phyloP scores from a whole-genome alignment of 768 basidiomycete genomes.

The Phylloporus sp. region DNA sequence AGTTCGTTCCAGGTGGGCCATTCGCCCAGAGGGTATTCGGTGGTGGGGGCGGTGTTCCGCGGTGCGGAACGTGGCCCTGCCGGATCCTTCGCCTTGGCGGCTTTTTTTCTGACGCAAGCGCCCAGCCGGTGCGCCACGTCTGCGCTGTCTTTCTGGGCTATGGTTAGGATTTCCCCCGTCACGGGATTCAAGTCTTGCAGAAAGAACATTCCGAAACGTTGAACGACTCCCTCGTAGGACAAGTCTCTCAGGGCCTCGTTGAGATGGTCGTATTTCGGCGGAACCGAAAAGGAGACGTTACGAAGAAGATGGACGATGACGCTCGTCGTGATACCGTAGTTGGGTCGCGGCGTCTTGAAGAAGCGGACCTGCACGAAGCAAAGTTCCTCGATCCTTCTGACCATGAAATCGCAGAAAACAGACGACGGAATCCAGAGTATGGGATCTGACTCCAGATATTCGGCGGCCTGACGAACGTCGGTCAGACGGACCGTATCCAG shows the following conservation, averaged over 20 bases:
- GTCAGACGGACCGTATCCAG: too few relatives aligned
- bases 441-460: slow-evolving; percentile 1
- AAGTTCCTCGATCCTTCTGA: slow-evolving; percentile 1
- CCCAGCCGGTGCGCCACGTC: background rate
- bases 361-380: background rate
- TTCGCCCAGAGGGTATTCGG: slow-evolving; percentile 3
- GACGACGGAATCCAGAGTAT: slow-evolving; percentile 7
- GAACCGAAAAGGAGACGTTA: background rate
- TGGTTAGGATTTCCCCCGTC: background rate
- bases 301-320: slow-evolving; percentile 4
- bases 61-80: background rate
- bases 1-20: slow-evolving; percentile 6
- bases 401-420: background rate
- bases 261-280: background rate
- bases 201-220: slow-evolving; percentile 5
- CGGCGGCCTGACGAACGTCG: background rate
- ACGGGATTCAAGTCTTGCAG: slow-evolving; percentile 5
- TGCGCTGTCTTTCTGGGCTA: background rate
- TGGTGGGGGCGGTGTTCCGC: background rate
- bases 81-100: background rate
- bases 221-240: background rate
- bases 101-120: background rate
- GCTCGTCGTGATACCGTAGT: slow-evolving; percentile 7
- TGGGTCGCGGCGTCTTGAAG: background rate
- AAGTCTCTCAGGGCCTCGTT: background rate